Percentiles rank a stretch among this genome's conserved stretches.
phyloP scores from a whole-genome alignment of 1,284 basidiomycete species.

The Ceratobasidium sp. region DNA sequence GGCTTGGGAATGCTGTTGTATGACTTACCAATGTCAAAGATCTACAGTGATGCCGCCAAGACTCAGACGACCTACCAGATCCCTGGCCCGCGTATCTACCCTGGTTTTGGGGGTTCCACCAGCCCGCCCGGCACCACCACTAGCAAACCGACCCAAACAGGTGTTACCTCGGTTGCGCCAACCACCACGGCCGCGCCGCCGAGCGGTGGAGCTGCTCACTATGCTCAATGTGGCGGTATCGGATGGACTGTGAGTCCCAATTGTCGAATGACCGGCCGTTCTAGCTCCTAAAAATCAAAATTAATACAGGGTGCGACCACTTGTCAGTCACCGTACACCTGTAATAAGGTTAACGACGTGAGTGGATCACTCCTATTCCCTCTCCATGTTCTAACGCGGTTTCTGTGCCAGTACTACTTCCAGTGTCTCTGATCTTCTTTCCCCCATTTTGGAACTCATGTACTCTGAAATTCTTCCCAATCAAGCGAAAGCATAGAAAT shows the following conservation, averaged over 20 bases:
- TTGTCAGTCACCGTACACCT: conserved; percentile 20
- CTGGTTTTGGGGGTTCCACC: conserved; percentile 34
- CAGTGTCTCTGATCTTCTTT: conserved; percentile 35
- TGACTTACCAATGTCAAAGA: conserved; percentile 11
- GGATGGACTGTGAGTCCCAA: conserved; percentile 24
- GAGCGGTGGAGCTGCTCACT: conserved; percentile 39
- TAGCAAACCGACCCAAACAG: neutral
- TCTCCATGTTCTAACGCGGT: neutral
- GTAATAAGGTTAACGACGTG: conserved; percentile 37
- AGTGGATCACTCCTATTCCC: neutral
- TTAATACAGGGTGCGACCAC: neutral
- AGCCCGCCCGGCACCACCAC: conserved; percentile 29
- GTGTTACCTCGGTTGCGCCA: conserved; percentile 21
- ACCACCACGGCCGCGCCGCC: conserved; percentile 35
- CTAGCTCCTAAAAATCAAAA: neutral
- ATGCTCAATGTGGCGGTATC: conserved; percentile 47
- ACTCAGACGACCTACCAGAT: conserved; percentile 49
- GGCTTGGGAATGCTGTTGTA: too few species aligned
- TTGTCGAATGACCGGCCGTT: neutral
- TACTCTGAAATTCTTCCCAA: neutral
- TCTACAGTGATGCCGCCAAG: conserved; percentile 49
- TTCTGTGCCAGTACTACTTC: conserved; percentile 17
- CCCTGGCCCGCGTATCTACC: conserved; percentile 49
- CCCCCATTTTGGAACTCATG: neutral
- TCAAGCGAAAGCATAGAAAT: neutral